Conservation (phyloP, 2,329 filamentous ascomycete genomes). For the Aspergillus pseudotamarii region DNA sequence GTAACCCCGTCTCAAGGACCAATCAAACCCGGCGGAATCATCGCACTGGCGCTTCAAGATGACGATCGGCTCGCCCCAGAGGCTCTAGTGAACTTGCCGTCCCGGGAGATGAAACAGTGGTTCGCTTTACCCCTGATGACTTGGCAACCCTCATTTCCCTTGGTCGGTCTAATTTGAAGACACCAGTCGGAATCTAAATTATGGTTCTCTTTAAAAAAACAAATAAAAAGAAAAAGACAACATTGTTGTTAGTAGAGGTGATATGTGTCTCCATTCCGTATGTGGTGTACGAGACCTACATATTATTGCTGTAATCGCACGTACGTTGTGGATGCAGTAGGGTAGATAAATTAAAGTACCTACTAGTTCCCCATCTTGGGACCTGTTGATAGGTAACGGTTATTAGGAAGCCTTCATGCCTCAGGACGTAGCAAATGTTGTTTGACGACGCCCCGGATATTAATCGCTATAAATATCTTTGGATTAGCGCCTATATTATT, state of each 20-base stretch:
- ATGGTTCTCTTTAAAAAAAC: neutral
- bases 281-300: neutral
- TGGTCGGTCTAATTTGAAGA: neutral
- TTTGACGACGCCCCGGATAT: neutral
- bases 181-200: neutral
- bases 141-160: constrained; percentile 1
- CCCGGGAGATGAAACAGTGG: constrained; percentile 16
- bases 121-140: constrained; percentile 14
- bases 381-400: neutral
- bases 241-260: neutral
- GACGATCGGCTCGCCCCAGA: constrained; percentile 14
- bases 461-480: neutral
- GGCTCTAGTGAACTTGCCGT: constrained; percentile 10
- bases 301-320: neutral
- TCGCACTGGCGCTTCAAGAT: constrained; percentile 6
- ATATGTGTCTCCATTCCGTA: neutral
- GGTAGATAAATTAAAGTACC: neutral
- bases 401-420: neutral
- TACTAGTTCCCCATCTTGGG: neutral
- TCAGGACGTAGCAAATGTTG: neutral
- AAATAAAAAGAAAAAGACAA: neutral
- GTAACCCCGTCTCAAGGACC: neutral
- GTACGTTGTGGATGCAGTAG: neutral
- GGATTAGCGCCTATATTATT: neutral
- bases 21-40: neutral